Evolutionary conservation across 108 stramenopile genomes (phyloP).

Genomic region (Nannochloropsis granulata): DNA sequence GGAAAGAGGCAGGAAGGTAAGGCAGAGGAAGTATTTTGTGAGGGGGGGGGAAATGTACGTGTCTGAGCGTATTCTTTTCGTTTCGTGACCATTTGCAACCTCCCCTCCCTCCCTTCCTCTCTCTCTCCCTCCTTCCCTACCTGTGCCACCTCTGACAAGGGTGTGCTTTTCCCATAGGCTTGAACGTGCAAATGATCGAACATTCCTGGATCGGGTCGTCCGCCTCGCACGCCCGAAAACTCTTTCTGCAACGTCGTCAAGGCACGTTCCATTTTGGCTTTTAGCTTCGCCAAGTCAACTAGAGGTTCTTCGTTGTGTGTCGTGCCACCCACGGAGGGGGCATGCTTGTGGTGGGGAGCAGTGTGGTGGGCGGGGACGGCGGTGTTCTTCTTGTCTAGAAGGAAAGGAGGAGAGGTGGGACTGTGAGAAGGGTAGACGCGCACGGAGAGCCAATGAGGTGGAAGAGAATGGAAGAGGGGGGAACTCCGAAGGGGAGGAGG

Average conservation of each 20-base stretch:
- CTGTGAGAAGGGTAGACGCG: too few species aligned
- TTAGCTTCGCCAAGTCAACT: not conserved
- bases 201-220: not conserved
- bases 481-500: not conserved
- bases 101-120: too few species aligned
- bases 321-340: not conserved
- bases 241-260: not conserved
- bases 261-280: not conserved
- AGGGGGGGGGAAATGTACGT: too few species aligned
- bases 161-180: not conserved
- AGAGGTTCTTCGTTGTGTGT: not conserved
- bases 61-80: too few species aligned
- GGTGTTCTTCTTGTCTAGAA: not conserved
- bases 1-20: too few species aligned
- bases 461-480: too few species aligned
- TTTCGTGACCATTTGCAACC: too few species aligned
- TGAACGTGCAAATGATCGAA: not conserved
- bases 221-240: not conserved
- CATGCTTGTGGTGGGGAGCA: not conserved
- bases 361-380: not conserved
- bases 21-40: too few species aligned
- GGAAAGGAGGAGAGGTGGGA: too few species aligned
- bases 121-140: too few species aligned
- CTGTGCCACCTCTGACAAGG: not conserved
- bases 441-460: too few species aligned